phyloP scores from a whole-genome alignment of 768 basidiomycete species.

The Fibroporia radiculosa region DNA sequence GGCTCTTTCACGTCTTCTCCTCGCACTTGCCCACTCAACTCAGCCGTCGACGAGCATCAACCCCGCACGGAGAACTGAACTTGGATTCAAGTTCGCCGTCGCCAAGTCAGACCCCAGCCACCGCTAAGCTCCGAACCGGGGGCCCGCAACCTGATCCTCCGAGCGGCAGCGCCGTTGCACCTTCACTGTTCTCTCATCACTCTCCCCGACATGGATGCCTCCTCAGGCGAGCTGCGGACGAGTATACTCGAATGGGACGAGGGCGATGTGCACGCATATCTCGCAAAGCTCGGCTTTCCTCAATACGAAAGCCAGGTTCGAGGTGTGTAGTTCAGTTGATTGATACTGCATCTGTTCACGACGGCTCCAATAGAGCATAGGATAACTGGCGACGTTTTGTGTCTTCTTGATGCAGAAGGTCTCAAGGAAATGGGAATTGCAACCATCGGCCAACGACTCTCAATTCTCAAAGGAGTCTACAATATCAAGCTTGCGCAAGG shows the following conservation, averaged over 20 bases:
- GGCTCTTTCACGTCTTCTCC: too few species aligned
- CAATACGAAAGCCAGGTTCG: slow-evolving; percentile 80
- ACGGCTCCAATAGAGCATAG: slow-evolving; percentile 59
- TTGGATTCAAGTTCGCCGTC: background rate
- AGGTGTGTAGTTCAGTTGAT: slow-evolving; percentile 40
- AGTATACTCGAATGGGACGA: slow-evolving; percentile 62
- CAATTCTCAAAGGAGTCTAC: slow-evolving; percentile 91
- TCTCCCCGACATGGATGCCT: slow-evolving; percentile 21
- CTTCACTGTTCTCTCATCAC: slow-evolving; percentile 1
- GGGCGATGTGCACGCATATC: slow-evolving; percentile 71
- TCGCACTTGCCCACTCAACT: too few species aligned
- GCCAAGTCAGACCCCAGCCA: background rate
- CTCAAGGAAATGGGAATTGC: slow-evolving; percentile 82
- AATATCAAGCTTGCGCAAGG: slow-evolving; percentile 78
- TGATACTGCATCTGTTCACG: slow-evolving; percentile 3
- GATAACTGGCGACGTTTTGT: slow-evolving; percentile 86
- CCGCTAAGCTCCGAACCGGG: background rate
- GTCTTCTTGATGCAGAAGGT: slow-evolving; percentile 73
- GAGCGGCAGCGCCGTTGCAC: background rate
- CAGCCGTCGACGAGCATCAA: too few species aligned
- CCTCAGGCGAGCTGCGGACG: slow-evolving; percentile 20
- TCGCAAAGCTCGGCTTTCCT: slow-evolving; percentile 68
- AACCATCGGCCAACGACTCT: slow-evolving; percentile 87
- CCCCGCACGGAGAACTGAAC: too few species aligned
- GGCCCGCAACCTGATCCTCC: background rate